Evolutionary conservation across 1,284 basidiomycete genomes (phyloP), one percentile per base, ranked within the genome.

Genomic region (Microbotryomycetes sp.): DNA sequence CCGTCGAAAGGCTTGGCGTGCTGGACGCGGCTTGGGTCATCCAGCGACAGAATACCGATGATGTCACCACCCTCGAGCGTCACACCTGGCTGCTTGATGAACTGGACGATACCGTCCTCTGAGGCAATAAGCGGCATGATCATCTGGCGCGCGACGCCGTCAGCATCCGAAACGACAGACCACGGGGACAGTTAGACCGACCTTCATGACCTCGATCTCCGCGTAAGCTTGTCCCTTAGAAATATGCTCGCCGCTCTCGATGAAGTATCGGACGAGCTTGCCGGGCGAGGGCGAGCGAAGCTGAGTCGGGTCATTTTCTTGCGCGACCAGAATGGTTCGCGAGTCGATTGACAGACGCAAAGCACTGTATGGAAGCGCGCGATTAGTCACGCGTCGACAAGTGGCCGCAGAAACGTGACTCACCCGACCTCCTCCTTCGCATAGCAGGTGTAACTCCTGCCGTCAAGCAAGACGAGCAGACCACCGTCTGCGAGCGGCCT

Each of bases 261-360:
- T 87, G 66, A 98, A 84, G 81, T 88, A 94, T 56, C 93, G 83
- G 60, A 98, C 85, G 52, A 99, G 84, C 79, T 99, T 99, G 54
- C 96, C 96, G 26, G 96, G 96, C 77, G 88, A 91, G 13, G 96
- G 96, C 73, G 89, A 92, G 72, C 94, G 83, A 60, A 98, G 81
- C 77, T 98, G 94, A 18, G 96, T 98, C 5, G 96, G 96, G 75
- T 99, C 96, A 72, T 97, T 97, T 82, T 98, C 96, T 78, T 98
- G 93, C 78, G 97, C 96, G 71, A 99, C 94, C 76, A 97, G 81
- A 76, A 92, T 96, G 28, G 96, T 98, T 82, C 97, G 96, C 66
- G 91, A 83, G 76, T 97, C 92, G 67, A 98, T 85, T 84, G 94
- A 94, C 67, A 98, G 76, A 59, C 96, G 83, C 71, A 93, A 80